Percentiles rank a stretch among this genome's conserved stretches.
Evolutionary conservation across 2,329 filamentous ascomycete species (phyloP).

Genomic region (Phoma sp.): DNA sequence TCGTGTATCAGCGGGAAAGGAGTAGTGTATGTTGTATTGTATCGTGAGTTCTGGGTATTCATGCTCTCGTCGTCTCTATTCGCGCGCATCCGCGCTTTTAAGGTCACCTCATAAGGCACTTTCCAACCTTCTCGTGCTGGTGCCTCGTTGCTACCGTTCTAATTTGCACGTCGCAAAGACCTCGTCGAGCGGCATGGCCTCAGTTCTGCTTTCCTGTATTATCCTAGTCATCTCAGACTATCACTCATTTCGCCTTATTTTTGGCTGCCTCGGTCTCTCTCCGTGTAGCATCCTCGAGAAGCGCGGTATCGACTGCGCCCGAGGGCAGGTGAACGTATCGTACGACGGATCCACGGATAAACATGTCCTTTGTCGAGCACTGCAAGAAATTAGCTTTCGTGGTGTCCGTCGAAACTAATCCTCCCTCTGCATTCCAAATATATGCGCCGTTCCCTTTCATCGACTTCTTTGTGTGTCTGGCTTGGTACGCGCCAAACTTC

Average conservation of each 20-base stretch:
- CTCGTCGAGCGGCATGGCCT: conserved; percentile 1
- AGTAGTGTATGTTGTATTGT: background rate
- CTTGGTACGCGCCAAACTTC: no score
- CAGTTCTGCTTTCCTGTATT: background rate
- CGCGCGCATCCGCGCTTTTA: background rate
- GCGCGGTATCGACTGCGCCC: conserved; percentile 79
- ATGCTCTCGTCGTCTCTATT: background rate
- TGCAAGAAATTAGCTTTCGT: conserved; percentile 34
- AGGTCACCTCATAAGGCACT: background rate
- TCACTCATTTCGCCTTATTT: conserved; percentile 47
- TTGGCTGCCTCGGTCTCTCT: conserved; percentile 46
- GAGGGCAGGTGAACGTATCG: conserved; percentile 89
- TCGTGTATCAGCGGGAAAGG: background rate
- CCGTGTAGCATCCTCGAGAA: conserved; percentile 82
- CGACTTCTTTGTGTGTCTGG: no score
- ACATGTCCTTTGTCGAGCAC: conserved; percentile 91
- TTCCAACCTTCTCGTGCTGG: background rate
- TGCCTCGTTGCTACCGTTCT: background rate
- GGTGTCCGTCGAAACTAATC: background rate
- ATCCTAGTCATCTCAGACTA: no score
- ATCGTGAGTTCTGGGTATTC: background rate
- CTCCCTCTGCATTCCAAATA: no score
- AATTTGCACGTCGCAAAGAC: background rate
- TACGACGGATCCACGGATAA: conserved; percentile 91
- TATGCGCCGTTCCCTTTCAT: no score